phyloP scores from a whole-genome alignment of 2,329 filamentous ascomycete species.

The Dothiorella sarmentorum region DNA sequence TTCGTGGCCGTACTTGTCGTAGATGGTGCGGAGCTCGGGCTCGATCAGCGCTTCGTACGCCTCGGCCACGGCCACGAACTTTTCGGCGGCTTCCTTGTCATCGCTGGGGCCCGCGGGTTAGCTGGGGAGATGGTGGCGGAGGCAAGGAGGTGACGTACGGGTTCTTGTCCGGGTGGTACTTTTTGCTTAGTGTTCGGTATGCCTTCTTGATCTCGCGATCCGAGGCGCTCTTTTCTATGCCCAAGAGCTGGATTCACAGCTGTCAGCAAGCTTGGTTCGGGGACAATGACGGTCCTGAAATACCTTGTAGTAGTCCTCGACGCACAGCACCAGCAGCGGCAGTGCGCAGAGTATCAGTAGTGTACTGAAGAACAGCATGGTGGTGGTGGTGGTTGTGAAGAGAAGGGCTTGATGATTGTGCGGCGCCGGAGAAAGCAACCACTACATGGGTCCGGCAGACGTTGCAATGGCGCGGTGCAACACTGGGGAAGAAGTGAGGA shows the following conservation, averaged over 20 bases:
- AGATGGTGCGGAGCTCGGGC: constrained; percentile 75
- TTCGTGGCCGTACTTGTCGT: constrained; percentile 92
- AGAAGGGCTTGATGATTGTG: no score
- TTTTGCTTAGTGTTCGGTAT: constrained; percentile 88
- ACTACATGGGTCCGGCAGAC: constrained; percentile 8
- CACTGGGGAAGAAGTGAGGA: background rate
- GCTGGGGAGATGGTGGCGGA: background rate
- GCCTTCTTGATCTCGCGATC: constrained; percentile 91
- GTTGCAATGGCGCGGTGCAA: background rate
- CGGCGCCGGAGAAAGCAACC: background rate
- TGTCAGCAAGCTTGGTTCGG: constrained; percentile 8
- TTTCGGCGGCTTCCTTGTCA: constrained; percentile 75
- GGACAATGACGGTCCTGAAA: constrained; percentile 17
- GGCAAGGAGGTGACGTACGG: constrained; percentile 59
- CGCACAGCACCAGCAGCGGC: constrained; percentile 43
- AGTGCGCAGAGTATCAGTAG: constrained; percentile 41
- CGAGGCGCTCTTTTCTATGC: constrained; percentile 71
- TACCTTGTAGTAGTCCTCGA: constrained; percentile 78
- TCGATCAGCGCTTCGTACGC: constrained; percentile 91
- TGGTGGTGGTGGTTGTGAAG: background rate
- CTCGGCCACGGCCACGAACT: constrained; percentile 91
- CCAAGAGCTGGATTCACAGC: constrained; percentile 63
- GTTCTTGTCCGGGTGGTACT: constrained; percentile 97
- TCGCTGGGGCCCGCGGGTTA: constrained; percentile 53
- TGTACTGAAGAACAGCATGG: constrained; percentile 18